These are phyloP conservation scores for Dysphania ambrosioides DNA, from an alignment of 148 eudicot genomes.

Conservation along the genomic window DNA sequence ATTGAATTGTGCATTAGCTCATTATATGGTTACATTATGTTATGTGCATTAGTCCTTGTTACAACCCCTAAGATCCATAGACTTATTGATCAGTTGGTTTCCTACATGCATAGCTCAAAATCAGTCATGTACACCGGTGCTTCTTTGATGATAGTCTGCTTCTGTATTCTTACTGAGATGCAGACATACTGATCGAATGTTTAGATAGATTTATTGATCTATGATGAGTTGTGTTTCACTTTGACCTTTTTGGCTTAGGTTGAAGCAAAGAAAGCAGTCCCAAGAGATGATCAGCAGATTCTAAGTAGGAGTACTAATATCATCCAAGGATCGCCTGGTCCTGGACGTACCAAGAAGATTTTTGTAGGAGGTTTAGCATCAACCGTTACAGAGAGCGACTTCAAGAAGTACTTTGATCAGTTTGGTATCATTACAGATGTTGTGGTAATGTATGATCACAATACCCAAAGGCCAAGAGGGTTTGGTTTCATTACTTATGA, in stretches of 20 bases:
- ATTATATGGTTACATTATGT: background rate
- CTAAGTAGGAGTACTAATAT: constrained; percentile 47
- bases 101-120: background rate
- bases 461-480: constrained; percentile 89
- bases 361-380: constrained; percentile 94
- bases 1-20: constrained; percentile 6
- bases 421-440: constrained; percentile 84
- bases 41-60: background rate
- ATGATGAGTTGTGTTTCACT: constrained; percentile 16
- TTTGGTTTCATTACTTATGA: constrained; percentile 89
- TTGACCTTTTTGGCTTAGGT: constrained; percentile 42
- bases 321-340: constrained; percentile 70
- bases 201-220: background rate
- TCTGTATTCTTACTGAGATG: background rate
- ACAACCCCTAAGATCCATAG: background rate
- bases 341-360: constrained; percentile 76
- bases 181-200: constrained; percentile 1
- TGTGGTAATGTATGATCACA: constrained; percentile 94
- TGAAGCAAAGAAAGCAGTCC: constrained; percentile 91
- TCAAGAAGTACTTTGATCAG: constrained; percentile 74
- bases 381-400: constrained; percentile 72
- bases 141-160: background rate
- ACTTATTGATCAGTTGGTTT: background rate
- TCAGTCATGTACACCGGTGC: background rate
- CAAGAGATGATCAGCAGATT: constrained; percentile 74